A percentile compares a stretch with the other conserved stretches of the same genome.
Evolutionary conservation across 2,329 filamentous ascomycete genomes (phyloP).

Genomic region (Colletotrichum eleusines): DNA sequence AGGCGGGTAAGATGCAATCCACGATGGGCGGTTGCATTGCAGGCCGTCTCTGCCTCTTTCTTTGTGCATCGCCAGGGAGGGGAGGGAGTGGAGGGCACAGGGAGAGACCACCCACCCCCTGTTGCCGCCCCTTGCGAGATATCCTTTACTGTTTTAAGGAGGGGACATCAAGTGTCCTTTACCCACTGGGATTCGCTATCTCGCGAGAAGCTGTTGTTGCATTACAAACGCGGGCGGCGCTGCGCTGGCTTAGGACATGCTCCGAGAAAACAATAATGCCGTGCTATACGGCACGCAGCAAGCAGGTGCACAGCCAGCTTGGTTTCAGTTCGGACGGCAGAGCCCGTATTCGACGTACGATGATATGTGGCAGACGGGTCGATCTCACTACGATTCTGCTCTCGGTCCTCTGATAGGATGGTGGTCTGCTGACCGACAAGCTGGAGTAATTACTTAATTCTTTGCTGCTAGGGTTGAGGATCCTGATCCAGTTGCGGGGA

Average conservation of each 20-base stretch:
- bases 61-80: constrained; percentile 23
- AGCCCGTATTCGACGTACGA: neutral
- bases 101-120: constrained; percentile 15
- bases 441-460: constrained; percentile 2
- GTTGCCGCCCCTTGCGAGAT: constrained; percentile 26
- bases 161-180: constrained; percentile 14
- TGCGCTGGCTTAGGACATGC: neutral
- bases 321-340: neutral
- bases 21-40: constrained; percentile 33
- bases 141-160: constrained; percentile 26
- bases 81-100: constrained; percentile 13
- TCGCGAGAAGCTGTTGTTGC: constrained; percentile 24
- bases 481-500: constrained; percentile 18
- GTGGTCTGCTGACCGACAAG: constrained; percentile 33
- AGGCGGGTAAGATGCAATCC: constrained; percentile 13
- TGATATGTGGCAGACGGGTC: constrained; percentile 4
- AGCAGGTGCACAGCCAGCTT: neutral
- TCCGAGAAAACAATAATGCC: constrained; percentile 16
- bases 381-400: constrained; percentile 12
- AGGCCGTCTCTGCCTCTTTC: constrained; percentile 9
- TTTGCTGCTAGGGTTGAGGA: constrained; percentile 15
- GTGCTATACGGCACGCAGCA: neutral
- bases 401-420: constrained; percentile 7
- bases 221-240: constrained; percentile 15
- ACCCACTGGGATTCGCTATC: constrained; percentile 11